phyloP scores from a whole-genome alignment of 208 protist species.

The Leishmania martiniquensis region DNA sequence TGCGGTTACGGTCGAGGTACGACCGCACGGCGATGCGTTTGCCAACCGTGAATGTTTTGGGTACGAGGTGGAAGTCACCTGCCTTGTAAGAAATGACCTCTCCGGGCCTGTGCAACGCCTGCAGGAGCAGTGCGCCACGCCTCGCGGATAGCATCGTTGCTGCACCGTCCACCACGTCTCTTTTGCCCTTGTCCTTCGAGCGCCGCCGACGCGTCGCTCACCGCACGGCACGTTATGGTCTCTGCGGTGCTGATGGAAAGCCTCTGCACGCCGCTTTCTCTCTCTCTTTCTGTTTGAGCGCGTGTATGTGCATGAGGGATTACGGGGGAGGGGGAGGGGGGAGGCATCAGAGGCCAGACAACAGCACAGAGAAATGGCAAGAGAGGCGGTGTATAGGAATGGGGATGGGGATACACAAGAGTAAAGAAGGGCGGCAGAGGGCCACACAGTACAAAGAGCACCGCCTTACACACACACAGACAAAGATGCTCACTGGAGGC shows the following conservation, averaged over 20 bases:
- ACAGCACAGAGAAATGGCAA: not conserved
- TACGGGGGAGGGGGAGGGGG: not conserved
- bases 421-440: too few relatives aligned
- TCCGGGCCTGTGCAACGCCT: conserved; percentile 6
- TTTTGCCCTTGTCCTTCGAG: not conserved
- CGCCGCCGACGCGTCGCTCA: not conserved
- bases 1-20: conserved; percentile 87
- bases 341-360: not conserved
- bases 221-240: not conserved
- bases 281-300: not conserved
- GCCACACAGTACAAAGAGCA: not conserved
- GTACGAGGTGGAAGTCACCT: conserved; percentile 65
- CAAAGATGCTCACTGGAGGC: not conserved
- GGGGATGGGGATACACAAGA: too few relatives aligned
- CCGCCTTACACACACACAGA: not conserved
- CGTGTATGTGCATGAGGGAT: not conserved
- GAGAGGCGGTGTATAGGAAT: too few relatives aligned
- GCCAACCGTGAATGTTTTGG: conserved; percentile 73
- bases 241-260: not conserved
- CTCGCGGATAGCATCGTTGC: conserved; percentile 14
- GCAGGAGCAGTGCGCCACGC: conserved; percentile 25
- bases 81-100: conserved; percentile 48
- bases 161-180: not conserved
- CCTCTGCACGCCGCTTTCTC: too few relatives aligned
- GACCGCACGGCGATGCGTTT: conserved; percentile 83